A percentile compares a stretch with the other conserved stretches of the same genome.
phyloP scores from a whole-genome alignment of 495 filamentous ascomycete genomes.

The Aspergillus bridgeri region DNA sequence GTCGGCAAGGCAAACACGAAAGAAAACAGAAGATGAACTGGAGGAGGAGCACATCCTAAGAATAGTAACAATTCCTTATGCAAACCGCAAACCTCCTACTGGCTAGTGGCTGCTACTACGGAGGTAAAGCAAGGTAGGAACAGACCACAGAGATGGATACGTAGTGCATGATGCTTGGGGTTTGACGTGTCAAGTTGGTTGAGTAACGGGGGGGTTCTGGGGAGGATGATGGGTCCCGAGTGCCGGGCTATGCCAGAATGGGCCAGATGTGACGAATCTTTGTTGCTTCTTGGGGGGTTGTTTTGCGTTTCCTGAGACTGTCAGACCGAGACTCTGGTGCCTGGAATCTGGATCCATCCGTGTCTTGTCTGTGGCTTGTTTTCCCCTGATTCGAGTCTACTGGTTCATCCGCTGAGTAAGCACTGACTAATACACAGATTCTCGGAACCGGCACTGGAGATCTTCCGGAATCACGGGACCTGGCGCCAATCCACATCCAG shows the following conservation, averaged over 20 bases:
- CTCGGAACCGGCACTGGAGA: neutral
- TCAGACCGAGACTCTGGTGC: too few species aligned
- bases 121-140: too few species aligned
- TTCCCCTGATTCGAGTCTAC: neutral
- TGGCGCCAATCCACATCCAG: neutral
- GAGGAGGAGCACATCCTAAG: constrained; percentile 1
- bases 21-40: neutral
- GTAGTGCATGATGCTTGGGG: neutral
- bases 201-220: too few species aligned
- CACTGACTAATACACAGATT: neutral
- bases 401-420: neutral
- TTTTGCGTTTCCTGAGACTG: neutral
- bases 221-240: too few species aligned
- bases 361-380: neutral
- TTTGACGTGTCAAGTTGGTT: neutral
- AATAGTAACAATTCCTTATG: too few species aligned
- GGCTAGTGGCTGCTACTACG: too few species aligned
- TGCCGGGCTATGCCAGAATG: neutral
- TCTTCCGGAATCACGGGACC: neutral
- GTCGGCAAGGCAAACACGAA: neutral
- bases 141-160: too few species aligned
- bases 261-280: neutral
- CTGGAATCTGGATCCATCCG: too few species aligned
- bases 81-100: too few species aligned
- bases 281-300: neutral